Conservation (phyloP, 2,329 filamentous ascomycete genomes). For the Cladosporium sp. region DNA sequence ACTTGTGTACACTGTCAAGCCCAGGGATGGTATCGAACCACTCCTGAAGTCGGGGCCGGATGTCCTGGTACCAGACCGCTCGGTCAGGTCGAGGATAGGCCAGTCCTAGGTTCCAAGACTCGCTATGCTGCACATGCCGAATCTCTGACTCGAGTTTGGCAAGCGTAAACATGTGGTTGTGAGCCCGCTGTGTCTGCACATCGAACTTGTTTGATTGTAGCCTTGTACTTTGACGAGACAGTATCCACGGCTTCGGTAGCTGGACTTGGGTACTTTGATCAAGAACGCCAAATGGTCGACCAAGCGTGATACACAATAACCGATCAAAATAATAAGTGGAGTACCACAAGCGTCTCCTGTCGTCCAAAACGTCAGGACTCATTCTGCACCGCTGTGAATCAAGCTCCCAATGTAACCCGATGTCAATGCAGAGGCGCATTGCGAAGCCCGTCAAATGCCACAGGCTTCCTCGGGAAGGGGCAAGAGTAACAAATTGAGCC, state of each 20-base stretch:
- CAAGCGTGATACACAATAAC: constrained; percentile 28
- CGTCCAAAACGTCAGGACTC: neutral
- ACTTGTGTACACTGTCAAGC: constrained; percentile 22
- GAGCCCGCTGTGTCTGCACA: constrained; percentile 24
- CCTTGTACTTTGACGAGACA: neutral
- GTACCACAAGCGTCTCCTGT: neutral
- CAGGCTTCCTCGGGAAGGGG: constrained; percentile 30
- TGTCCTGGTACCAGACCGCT: constrained; percentile 27
- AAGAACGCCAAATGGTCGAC: constrained; percentile 29
- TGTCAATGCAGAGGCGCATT: constrained; percentile 31
- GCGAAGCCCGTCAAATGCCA: constrained; percentile 35
- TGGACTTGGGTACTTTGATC: constrained; percentile 25
- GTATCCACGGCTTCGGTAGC: constrained; percentile 23
- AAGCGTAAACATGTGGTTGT: constrained; percentile 30
- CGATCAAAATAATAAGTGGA: constrained; percentile 26
- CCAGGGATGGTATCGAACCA: constrained; percentile 31
- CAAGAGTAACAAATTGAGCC: constrained; percentile 31
- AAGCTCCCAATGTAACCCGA: constrained; percentile 34
- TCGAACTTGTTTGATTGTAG: constrained; percentile 10
- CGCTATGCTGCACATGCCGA: constrained; percentile 32
- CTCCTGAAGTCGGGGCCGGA: constrained; percentile 29
- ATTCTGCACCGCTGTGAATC: neutral
- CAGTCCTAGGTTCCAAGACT: constrained; percentile 22
- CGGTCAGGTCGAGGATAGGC: constrained; percentile 31
- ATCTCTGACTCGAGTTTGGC: constrained; percentile 34